phyloP scores from a whole-genome alignment of 805 yeast genomes.

The Yarrowia sp. region DNA sequence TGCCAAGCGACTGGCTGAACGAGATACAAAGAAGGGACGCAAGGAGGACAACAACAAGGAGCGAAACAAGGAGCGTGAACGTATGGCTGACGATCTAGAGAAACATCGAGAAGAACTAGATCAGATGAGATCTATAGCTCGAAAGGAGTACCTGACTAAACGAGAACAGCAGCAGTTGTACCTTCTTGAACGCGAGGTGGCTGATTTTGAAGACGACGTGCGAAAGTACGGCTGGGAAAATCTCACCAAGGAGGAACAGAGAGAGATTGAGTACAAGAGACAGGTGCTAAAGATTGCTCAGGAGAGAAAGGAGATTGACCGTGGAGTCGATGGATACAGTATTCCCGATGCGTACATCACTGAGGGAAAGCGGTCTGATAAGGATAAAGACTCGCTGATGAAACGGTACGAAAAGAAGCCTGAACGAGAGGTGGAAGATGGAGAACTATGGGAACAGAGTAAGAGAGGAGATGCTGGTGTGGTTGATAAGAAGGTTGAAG shows the following conservation, averaged over 20 bases:
- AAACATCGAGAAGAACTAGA: conserved; percentile 31
- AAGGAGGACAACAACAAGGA: conserved; percentile 16
- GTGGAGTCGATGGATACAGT: conserved; percentile 44
- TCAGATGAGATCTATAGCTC: conserved; percentile 47
- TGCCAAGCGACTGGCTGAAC: conserved; percentile 34
- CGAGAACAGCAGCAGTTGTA: conserved; percentile 50
- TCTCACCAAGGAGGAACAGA: conserved; percentile 48
- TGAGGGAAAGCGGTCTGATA: conserved; percentile 52
- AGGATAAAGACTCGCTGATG: conserved; percentile 45
- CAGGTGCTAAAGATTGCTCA: conserved; percentile 48
- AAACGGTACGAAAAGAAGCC: conserved; percentile 5
- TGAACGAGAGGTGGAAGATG: neutral
- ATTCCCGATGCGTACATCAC: conserved; percentile 60
- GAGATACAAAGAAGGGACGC: conserved; percentile 29
- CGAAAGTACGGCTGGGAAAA: conserved; percentile 54
- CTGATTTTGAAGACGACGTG: conserved; percentile 50
- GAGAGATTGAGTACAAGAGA: conserved; percentile 52
- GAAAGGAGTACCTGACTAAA: conserved; percentile 49
- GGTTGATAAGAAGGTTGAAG: conserved; percentile 39
- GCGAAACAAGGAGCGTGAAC: conserved; percentile 17
- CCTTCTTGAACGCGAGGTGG: conserved; percentile 48
- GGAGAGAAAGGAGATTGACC: conserved; percentile 43
- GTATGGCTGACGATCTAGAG: neutral
- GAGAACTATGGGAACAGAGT: conserved; percentile 34
- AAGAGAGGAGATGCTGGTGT: conserved; percentile 58